Percentiles rank a stretch among this genome's conserved stretches.
Evolutionary conservation across 306 rosid genomes (phyloP).

Genomic region (Lablab purpureus): DNA sequence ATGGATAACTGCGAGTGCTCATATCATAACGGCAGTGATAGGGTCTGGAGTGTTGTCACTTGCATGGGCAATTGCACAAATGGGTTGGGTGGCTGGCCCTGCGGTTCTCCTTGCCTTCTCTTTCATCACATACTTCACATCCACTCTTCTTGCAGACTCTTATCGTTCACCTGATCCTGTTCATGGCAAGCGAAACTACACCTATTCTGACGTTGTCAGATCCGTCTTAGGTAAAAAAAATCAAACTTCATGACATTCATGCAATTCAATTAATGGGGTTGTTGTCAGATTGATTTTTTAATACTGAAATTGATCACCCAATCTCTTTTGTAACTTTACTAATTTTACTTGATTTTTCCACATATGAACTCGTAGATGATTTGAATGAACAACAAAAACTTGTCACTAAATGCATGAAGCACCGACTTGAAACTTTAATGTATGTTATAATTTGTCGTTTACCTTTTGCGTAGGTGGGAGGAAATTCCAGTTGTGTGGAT

Average conservation of each 20-base stretch:
- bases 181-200: slow-evolving; percentile 85
- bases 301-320: not conserved
- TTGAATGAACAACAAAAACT: not conserved
- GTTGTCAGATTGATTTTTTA: not conserved
- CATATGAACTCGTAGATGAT: not conserved
- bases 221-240: slow-evolving; percentile 62
- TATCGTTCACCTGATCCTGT: slow-evolving; percentile 90
- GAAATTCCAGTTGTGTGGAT: slow-evolving; percentile 82
- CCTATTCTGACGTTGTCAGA: slow-evolving; percentile 86
- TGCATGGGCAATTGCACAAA: slow-evolving; percentile 93
- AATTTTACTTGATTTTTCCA: too few relatives aligned
- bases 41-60: slow-evolving; percentile 96
- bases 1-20: slow-evolving; percentile 97
- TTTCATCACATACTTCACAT: slow-evolving; percentile 85
- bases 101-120: slow-evolving; percentile 86
- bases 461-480: slow-evolving; percentile 63
- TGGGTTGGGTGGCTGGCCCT: slow-evolving; percentile 97
- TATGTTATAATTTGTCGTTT: not conserved
- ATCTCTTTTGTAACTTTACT: not conserved
- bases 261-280: not conserved
- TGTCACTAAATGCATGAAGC: not conserved
- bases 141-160: slow-evolving; percentile 89
- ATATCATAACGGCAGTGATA: slow-evolving; percentile 94
- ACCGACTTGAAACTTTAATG: not conserved
- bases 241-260: not conserved